Percentiles rank a stretch among this genome's conserved stretches.
Evolutionary conservation across 352 stramenopile species (phyloP).

Genomic region (Pythium coloratum): DNA sequence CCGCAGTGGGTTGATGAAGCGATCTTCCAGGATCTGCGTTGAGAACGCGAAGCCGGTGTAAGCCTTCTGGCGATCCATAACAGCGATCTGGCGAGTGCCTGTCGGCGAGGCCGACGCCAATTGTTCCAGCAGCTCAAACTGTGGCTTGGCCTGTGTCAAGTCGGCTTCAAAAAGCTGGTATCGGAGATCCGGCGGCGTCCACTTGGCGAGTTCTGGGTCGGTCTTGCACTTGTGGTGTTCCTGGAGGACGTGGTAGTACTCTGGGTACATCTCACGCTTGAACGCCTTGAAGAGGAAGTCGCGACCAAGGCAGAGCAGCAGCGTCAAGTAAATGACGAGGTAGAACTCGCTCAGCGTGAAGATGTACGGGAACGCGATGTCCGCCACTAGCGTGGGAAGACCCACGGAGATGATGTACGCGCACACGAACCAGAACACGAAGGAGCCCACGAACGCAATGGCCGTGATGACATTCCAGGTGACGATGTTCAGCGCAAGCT

Average conservation of each 20-base stretch:
- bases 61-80: constrained; percentile 39
- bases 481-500: constrained; percentile 84
- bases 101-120: constrained; percentile 25
- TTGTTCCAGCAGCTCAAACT: constrained; percentile 61
- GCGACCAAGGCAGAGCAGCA: constrained; percentile 71
- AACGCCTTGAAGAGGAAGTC: constrained; percentile 86
- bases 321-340: constrained; percentile 63
- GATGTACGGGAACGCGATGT: constrained; percentile 79
- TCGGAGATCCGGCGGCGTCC: constrained; percentile 58
- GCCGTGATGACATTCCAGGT: constrained; percentile 72
- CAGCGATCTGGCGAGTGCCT: not conserved
- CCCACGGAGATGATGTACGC: constrained; percentile 59
- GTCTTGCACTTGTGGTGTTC: constrained; percentile 61
- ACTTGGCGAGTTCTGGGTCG: constrained; percentile 45
- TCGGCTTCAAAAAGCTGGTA: constrained; percentile 79
- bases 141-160: constrained; percentile 51
- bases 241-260: constrained; percentile 89
- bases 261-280: constrained; percentile 79
- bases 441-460: constrained; percentile 54
- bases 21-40: constrained; percentile 72
- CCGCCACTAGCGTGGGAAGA: constrained; percentile 56
- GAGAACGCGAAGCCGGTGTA: constrained; percentile 88
- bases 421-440: constrained; percentile 78
- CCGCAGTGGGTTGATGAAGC: constrained; percentile 77
- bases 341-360: constrained; percentile 78